Percentiles rank a stretch among this genome's conserved stretches.
Evolutionary conservation across 805 yeast genomes (phyloP).

Genomic region (Wickerhamomyces kurtzmanii): DNA sequence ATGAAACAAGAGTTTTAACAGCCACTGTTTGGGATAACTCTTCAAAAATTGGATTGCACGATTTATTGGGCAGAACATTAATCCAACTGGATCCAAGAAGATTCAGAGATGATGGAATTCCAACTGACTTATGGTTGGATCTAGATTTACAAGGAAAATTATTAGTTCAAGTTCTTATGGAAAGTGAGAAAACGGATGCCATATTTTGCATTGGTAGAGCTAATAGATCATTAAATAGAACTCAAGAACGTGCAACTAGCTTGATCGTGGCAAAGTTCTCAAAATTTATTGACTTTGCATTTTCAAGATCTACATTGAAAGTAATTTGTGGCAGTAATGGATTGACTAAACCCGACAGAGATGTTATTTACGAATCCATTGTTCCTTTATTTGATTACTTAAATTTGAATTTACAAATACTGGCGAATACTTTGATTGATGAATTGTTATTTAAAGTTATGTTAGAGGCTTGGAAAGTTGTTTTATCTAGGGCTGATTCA

Average conservation of each 20-base stretch:
- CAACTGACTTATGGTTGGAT: constrained; percentile 48
- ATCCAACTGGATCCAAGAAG: constrained; percentile 52
- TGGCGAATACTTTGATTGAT: constrained; percentile 49
- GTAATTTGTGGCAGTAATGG: constrained; percentile 45
- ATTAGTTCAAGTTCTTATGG: constrained; percentile 60
- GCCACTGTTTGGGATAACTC: constrained; percentile 67
- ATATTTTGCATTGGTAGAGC: constrained; percentile 74
- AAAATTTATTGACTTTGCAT: constrained; percentile 44
- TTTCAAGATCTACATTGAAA: constrained; percentile 49
- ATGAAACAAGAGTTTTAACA: constrained; percentile 35
- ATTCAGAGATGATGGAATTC: constrained; percentile 59
- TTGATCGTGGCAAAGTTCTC: constrained; percentile 68
- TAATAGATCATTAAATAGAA: constrained; percentile 50
- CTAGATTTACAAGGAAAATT: constrained; percentile 60
- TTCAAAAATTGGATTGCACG: constrained; percentile 38
- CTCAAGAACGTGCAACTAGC: constrained; percentile 58
- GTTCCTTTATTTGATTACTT: constrained; percentile 67
- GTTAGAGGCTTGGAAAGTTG: constrained; percentile 73
- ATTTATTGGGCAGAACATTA: constrained; percentile 55
- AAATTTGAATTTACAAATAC: constrained; percentile 54
- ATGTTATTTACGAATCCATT: constrained; percentile 52
- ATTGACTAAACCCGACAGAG: constrained; percentile 28
- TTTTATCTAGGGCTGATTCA: constrained; percentile 58
- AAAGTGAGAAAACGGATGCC: constrained; percentile 73
- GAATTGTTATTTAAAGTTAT: constrained; percentile 53